Evolutionary conservation across 1,284 basidiomycete genomes (phyloP).

Genomic region (Ganoderma sinense): DNA sequence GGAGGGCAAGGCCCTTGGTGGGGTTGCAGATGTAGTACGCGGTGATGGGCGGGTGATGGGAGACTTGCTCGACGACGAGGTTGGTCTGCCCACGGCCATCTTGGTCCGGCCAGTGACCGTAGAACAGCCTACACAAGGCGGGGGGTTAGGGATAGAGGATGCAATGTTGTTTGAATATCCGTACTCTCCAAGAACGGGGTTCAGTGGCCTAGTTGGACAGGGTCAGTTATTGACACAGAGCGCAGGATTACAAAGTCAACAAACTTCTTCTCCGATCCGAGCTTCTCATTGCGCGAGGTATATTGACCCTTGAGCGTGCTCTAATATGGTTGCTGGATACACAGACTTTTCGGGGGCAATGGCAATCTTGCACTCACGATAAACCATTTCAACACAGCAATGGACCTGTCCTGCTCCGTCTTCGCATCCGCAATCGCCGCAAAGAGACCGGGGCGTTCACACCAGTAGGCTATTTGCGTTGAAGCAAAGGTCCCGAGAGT

Average conservation of each 20-base stretch:
- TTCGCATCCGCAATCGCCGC: constrained; percentile 82
- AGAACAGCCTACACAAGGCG: constrained; percentile 74
- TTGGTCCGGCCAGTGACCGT: constrained; percentile 89
- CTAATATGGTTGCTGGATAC: constrained; percentile 43
- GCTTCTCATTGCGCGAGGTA: constrained; percentile 90
- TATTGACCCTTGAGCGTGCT: constrained; percentile 95
- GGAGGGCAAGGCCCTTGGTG: constrained; percentile 79
- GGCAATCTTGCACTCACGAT: constrained; percentile 76
- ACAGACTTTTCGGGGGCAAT: no score
- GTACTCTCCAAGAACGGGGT: constrained; percentile 94
- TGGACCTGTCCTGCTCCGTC: constrained; percentile 74
- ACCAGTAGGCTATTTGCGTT: constrained; percentile 80
- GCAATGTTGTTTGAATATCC: constrained; percentile 39
- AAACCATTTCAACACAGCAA: constrained; percentile 90
- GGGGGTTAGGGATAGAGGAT: not conserved
- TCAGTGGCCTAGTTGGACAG: constrained; percentile 73
- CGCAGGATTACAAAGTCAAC: constrained; percentile 33
- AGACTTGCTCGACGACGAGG: constrained; percentile 96
- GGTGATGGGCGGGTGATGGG: constrained; percentile 92
- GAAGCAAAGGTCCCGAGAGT: not conserved
- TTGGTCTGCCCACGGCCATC: constrained; percentile 85
- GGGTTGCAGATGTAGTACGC: constrained; percentile 89
- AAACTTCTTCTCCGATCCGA: constrained; percentile 97
- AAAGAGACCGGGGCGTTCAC: constrained; percentile 87
- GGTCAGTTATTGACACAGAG: not conserved